Evolutionary conservation across 495 filamentous ascomycete genomes (phyloP), one percentile per base, ranked within the genome.

Genomic region (Penicillium mononematosum): DNA sequence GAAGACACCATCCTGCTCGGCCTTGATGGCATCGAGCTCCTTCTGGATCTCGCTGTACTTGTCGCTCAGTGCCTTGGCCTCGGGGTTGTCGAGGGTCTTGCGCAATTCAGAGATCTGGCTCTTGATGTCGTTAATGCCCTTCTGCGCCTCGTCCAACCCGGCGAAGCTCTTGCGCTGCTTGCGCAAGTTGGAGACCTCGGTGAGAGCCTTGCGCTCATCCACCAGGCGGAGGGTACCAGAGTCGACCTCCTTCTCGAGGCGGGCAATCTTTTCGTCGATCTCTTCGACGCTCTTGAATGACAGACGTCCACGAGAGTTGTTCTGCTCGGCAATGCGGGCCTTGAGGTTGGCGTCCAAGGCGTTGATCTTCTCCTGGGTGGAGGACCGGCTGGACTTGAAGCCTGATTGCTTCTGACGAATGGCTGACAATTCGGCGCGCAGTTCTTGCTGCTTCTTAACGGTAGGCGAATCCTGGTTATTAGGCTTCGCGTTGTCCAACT

Each of bases 191-290:
- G 87, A 87, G 53, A 95, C 85, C 60, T 96, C 91, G 19, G 81
- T 72, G 1, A 98, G 78, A 5, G 91, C 89, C 81, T 96, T 97
- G 81, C 90, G 93, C 83, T 98, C 95, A 58, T 98, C 94, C 4
- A 97, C 95, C 53, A 99, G 72, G 65, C 90, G 94, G 86, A 98
- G 88, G 60, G 81, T 88, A 45, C 92, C 91, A 47, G 84, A 81
- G 70, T 94, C 88, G 55, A 97, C 91, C 55, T 90, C 81, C 72
- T 85, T 85, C 53, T 96, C 90, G 45, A 96, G 84, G 16, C 78
- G 78, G 31, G 83, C 78, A 61, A 99, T 92, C 70, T 91, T 84
- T 20, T 77, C 78, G 70, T 98, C 91, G 48, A 98, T 75, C 41
- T 98, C 94, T 36, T 93, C 92, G 50, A 88, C 83, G 58, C 75